Evolutionary conservation across 2,329 filamentous ascomycete species (phyloP).

Genomic region (Neofusicoccum parvum): DNA sequence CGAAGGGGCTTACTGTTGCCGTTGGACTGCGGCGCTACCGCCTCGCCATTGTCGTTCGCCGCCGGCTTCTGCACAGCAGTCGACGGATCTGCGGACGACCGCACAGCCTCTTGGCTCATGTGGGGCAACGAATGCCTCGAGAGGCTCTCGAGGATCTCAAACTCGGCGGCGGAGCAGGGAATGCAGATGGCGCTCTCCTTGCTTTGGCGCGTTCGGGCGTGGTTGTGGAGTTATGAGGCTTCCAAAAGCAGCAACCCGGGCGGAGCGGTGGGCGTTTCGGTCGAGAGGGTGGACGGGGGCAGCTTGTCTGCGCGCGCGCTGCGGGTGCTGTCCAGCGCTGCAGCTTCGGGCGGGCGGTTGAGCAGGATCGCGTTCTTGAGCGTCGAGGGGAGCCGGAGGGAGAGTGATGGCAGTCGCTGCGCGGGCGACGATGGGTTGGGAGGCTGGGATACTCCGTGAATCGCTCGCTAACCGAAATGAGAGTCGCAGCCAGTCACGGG

Average conservation of each 20-base stretch:
- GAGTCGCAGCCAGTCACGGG: conserved; percentile 22
- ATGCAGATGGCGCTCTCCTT: conserved; percentile 27
- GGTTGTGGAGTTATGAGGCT: conserved; percentile 13
- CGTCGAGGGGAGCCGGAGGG: conserved; percentile 13
- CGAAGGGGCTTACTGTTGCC: conserved; percentile 32
- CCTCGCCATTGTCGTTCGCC: conserved; percentile 26
- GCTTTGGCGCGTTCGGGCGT: conserved; percentile 31
- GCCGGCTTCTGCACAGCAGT: conserved; percentile 33
- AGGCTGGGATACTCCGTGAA: conserved; percentile 23
- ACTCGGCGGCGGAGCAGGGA: neutral
- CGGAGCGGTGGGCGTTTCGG: conserved; percentile 20
- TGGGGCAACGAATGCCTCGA: conserved; percentile 27
- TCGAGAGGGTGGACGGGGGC: conserved; percentile 14
- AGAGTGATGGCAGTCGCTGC: conserved; percentile 19
- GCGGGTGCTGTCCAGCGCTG: conserved; percentile 19
- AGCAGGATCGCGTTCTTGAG: conserved; percentile 9
- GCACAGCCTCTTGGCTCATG: conserved; percentile 40
- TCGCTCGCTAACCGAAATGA: conserved; percentile 22
- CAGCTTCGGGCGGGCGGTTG: conserved; percentile 18
- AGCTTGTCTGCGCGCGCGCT: conserved; percentile 17
- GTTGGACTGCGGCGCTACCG: conserved; percentile 33
- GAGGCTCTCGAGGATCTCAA: conserved; percentile 1
- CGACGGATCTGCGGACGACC: conserved; percentile 32
- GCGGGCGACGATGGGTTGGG: conserved; percentile 19
- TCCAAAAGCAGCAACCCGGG: conserved; percentile 21